Percentiles rank a stretch among this genome's conserved stretches.
Evolutionary conservation across 352 stramenopile species (phyloP).

Genomic region (Phytophthora gonapodyides): DNA sequence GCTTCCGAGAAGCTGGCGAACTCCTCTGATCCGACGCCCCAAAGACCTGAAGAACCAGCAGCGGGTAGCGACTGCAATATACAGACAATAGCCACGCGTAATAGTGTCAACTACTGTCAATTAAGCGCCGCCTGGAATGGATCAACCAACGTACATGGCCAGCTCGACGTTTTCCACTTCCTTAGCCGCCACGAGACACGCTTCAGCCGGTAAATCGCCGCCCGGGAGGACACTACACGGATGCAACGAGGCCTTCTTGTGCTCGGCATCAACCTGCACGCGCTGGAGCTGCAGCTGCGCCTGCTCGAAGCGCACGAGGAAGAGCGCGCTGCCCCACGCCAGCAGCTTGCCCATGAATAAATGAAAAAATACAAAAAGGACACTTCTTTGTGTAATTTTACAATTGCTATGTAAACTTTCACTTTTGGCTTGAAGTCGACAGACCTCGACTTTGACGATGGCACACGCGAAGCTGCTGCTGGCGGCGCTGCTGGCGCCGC

Average conservation of each 20-base stretch:
- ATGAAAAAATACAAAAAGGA: background rate
- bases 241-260: constrained; percentile 30
- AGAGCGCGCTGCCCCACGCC: constrained; percentile 33
- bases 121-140: constrained; percentile 1
- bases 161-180: constrained; percentile 44
- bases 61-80: constrained; percentile 28
- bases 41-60: constrained; percentile 31
- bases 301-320: constrained; percentile 33
- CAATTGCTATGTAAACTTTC: constrained; percentile 2
- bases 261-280: constrained; percentile 19
- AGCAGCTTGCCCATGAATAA: constrained; percentile 32
- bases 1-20: constrained; percentile 14
- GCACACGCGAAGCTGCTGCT: constrained; percentile 14
- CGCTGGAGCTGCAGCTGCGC: constrained; percentile 31
- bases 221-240: constrained; percentile 14
- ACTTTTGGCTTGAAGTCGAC: constrained; percentile 7
- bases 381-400: constrained; percentile 1
- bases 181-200: constrained; percentile 42
- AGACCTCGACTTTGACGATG: constrained; percentile 6
- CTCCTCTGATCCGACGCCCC: background rate
- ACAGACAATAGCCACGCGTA: background rate
- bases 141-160: constrained; percentile 41
- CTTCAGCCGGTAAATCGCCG: constrained; percentile 25
- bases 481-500: constrained; percentile 16
- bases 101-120: background rate